Conservation (phyloP, 768 basidiomycete species). For the Suillus plorans region DNA sequence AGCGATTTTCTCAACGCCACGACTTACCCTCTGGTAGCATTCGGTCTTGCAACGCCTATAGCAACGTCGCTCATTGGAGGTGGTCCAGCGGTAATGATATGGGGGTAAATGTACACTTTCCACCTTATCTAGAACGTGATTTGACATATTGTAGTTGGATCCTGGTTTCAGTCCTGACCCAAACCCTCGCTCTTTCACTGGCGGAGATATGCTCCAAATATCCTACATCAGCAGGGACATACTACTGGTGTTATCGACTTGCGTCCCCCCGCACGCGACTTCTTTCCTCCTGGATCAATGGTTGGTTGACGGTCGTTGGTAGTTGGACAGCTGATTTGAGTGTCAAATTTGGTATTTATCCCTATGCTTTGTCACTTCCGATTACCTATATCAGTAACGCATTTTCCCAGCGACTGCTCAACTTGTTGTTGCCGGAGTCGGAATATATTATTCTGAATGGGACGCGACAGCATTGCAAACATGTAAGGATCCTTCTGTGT, state of each 20-base stretch:
- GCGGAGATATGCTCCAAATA: conserved; percentile 62
- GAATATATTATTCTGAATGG: conserved; percentile 60
- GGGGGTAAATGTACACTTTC: conserved; percentile 42
- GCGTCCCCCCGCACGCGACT: conserved; percentile 51
- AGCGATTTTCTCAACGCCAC: not conserved
- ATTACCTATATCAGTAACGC: not conserved
- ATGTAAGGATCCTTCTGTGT: conserved; percentile 33
- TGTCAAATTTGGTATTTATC: conserved; percentile 51
- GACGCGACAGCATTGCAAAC: conserved; percentile 60
- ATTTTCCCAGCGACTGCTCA: conserved; percentile 51
- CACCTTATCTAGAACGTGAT: not conserved
- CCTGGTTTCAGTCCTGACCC: conserved; percentile 47
- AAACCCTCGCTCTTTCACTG: conserved; percentile 51
- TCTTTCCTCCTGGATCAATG: conserved; percentile 62
- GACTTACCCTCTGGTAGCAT: conserved; percentile 38
- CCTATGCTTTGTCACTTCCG: not conserved
- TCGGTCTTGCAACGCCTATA: conserved; percentile 55
- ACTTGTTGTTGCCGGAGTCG: conserved; percentile 56
- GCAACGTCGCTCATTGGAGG: conserved; percentile 55
- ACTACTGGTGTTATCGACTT: conserved; percentile 67
- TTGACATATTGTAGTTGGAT: conserved; percentile 41
- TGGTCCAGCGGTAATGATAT: conserved; percentile 56
- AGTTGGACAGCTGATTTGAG: conserved; percentile 70
- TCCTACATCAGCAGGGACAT: conserved; percentile 61
- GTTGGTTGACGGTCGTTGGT: conserved; percentile 68